phyloP scores from a whole-genome alignment of 2,329 filamentous ascomycete genomes.

The Paracoccidioides brasiliensis region DNA sequence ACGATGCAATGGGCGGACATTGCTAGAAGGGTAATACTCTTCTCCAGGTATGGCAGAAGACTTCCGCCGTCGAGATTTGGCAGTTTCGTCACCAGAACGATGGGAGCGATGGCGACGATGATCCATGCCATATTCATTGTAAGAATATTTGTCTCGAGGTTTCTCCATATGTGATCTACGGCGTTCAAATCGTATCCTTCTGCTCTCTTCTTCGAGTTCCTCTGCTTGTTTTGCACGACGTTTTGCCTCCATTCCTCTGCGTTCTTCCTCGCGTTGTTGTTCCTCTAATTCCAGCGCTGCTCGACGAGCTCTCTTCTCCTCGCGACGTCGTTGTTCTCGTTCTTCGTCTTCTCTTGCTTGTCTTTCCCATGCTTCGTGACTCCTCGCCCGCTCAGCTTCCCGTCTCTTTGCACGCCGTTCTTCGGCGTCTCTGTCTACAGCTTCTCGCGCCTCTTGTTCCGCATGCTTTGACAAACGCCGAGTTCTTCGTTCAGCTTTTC shows the following conservation, averaged over 20 bases:
- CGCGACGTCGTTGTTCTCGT: slow-evolving; percentile 40
- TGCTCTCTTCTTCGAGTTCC: slow-evolving; percentile 11
- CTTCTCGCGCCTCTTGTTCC: slow-evolving; percentile 22
- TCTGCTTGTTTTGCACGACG: slow-evolving; percentile 21
- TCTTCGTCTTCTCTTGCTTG: slow-evolving; percentile 35
- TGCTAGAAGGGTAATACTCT: slow-evolving; percentile 22
- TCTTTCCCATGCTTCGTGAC: slow-evolving; percentile 25
- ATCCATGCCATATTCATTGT: slow-evolving; percentile 18
- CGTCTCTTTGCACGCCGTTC: slow-evolving; percentile 36
- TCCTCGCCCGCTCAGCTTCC: slow-evolving; percentile 37
- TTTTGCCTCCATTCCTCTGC: slow-evolving; percentile 20
- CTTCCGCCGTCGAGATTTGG: slow-evolving; percentile 24
- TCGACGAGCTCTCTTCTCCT: slow-evolving; percentile 47
- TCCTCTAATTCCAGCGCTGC: slow-evolving; percentile 32
- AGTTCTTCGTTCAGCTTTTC: slow-evolving; percentile 49
- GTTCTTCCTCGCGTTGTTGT: slow-evolving; percentile 23
- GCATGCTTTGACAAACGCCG: slow-evolving; percentile 32
- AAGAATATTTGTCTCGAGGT: slow-evolving; percentile 15
- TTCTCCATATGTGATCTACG: slow-evolving; percentile 21
- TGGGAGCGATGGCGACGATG: slow-evolving; percentile 20
- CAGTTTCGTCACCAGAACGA: slow-evolving; percentile 20
- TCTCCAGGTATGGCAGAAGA: slow-evolving; percentile 21
- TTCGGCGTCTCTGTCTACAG: slow-evolving; percentile 23
- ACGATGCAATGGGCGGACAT: slow-evolving; percentile 14
- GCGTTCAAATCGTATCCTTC: slow-evolving; percentile 17